Base-by-base conservation (phyloP, 2,329 filamentous ascomycete species). In the Beauveria medogensis region DNA sequence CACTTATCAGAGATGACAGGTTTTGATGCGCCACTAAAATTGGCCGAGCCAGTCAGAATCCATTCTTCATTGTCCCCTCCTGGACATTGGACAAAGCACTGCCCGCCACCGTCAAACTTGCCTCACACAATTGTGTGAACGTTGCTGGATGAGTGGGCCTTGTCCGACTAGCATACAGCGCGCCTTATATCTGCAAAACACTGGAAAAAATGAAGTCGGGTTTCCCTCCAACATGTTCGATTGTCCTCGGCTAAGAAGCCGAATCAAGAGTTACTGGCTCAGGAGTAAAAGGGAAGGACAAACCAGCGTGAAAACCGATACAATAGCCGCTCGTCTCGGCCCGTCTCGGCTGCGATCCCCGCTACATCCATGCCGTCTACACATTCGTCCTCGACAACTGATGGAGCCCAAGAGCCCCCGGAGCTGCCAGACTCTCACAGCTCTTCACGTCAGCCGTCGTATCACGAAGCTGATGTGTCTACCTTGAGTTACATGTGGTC, bases 351-450 rank as follows among this genome's bases (percentile, higher is more conserved):
- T 30, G 22, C 46, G 8, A 30, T 28, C 56, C 22, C 26, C 37
- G 34, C 56, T 18, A n/a, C 40, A 59, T 28, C 57, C 57, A 59
- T 59, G 57, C 52, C 56, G 40, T 60, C 58, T 34, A 47, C 58
- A 18, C 30, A 50, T 14, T 30, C 58, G 10, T 55, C 58, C 5
- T 48, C 58, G 41, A 34, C 58, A 55, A 50, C 22, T 18, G 51
- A 60, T 24, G 41, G 50, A 40, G n/a, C 26, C 7, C 34, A 40
- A n/a, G 58, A 60, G 43, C 43, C 43, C 7, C 9, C 30, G 14
- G 51, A 54, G 2, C 30, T 24, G 2, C 10, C 18, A n/a, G 28
- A 60, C n/a, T 55, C 58, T 22, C 58, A 44, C 51, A 41, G 50
- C 41, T 22, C 51, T 20, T 60, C 58, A 5, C 58, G 58, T 22